Base-by-base conservation (phyloP, 495 filamentous ascomycete species). In the Penicillium ochrochloron region DNA sequence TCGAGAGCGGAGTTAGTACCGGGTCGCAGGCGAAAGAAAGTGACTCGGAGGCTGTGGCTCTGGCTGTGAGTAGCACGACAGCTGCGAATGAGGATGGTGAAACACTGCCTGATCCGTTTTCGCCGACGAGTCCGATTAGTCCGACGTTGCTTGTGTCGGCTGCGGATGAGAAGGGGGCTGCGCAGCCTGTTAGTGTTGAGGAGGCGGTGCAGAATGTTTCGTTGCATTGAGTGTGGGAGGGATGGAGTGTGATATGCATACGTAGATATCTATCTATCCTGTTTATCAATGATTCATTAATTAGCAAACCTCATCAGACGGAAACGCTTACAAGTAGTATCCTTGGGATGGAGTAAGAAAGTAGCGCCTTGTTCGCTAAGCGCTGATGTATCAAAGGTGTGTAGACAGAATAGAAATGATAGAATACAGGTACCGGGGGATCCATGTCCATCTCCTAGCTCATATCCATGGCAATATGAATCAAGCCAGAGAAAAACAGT, bases 171-270 rank as follows among this genome's bases (percentile, higher is more conserved):
- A 46, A 4, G 57, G 37, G 25, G 53, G 52, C 34, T 42, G 3
- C 58, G 60, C 39, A 25, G 44, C 65, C 67, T 23, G 56, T 79
- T 10, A 76, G 76, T 60, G 75, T 77, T 7, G 78, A 80, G 61
- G 75, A 79, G 54, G 78, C 78, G 3, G 67, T 80, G 60, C 74
- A 79, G 62, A 79, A 78, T 57, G 74, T 79, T 15, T 78, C 78
- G 29, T 44, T 75, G 42, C 64, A 72, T 61, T 74, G 61, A 67
- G 35, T 5, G 14, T n/a, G 21, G 4, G 23, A 25, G 17, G 9
- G 53, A 6, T 3, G 15, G 34, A 29, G 48, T 29, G 48, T 29
- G 25, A 2, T 5, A 48, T 48, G 44, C 48, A 52, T 52, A 31
- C 25, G 33, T 44, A 58, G 23, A 25, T 58, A 57, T 9, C 11